Evolutionary conservation across 2,329 filamentous ascomycete species (phyloP), one percentile per base, ranked within the genome.

Genomic region (Cadophora malorum): DNA sequence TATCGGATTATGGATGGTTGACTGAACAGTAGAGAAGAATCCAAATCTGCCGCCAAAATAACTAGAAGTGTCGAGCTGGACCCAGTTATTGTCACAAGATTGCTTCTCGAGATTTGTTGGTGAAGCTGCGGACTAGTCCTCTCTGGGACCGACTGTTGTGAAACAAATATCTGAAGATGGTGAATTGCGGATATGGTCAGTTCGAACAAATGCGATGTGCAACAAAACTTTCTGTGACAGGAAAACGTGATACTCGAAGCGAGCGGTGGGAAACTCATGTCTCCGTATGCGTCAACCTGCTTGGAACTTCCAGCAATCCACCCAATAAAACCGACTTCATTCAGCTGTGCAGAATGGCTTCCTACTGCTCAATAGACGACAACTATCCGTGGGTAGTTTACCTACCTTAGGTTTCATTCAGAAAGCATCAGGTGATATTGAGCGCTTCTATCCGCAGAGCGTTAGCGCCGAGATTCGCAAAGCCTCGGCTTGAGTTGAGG

Each of bases 401-500:
- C n/a, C n/a, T n/a, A n/a, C n/a, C n/a, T n/a, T 45, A 14, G 41
- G 19, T 19, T 45, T 45, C 14, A 16, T 49, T 45, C 41, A 16
- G 10, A 14, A 19, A 45, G 16, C 19, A 49, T 59, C 56, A 59
- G 56, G 35, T 59, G 56, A 45, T 21, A n/a, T 21, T 8, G 19
- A 21, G 6, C n/a, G n/a, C 35, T 5, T 19, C 14, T 4, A 25
- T 4, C 33, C 55, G 35, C 38, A 59, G 23, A 19, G 41, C 19
- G 16, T 25, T 47, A 45, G 31, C 58, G 41, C 19, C 19, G n/a
- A 41, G 25, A 14, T n/a, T 58, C 28, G 14, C 35, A 55, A 53
- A 63, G 61, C 67, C 67, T 69, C 67, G 67, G 67, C 64, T 58
- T 53, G 23, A 64, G 60, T 10, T 53, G 58, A 66, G n/a, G 16